These are phyloP conservation scores for Cinnamomum chago DNA, from an alignment of 164 flowering plant species.

Conservation along the genomic window DNA sequence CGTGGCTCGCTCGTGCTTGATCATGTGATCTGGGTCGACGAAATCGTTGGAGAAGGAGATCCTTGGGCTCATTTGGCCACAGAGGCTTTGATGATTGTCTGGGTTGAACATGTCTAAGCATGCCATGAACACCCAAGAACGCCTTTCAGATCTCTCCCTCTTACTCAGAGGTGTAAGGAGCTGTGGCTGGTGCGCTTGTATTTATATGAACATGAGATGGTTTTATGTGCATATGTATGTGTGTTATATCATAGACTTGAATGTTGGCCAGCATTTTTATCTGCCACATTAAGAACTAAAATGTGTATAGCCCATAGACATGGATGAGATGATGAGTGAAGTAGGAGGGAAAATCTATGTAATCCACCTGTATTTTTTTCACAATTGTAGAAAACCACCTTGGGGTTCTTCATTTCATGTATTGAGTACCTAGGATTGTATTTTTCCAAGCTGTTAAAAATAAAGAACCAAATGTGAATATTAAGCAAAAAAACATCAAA, in stretches of 20 bases:
- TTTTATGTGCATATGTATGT: too few species aligned
- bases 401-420: too few species aligned
- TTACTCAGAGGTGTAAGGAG: constrained; percentile 2
- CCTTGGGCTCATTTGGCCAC: constrained; percentile 55
- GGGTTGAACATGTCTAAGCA: constrained; percentile 69
- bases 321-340: too few species aligned
- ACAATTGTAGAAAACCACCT: too few species aligned
- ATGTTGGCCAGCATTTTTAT: neutral
- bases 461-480: too few species aligned
- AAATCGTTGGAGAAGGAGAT: constrained; percentile 87
- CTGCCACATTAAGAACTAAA: neutral
- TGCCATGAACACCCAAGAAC: constrained; percentile 38
- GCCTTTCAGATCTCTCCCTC: constrained; percentile 9
- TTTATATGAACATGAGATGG: constrained; percentile 21
- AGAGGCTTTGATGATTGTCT: constrained; percentile 37
- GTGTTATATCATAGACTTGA: too few species aligned
- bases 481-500: too few species aligned
- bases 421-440: too few species aligned
- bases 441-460: too few species aligned
- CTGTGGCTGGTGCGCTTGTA: constrained; percentile 20
- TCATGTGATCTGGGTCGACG: constrained; percentile 31
- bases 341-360: too few species aligned
- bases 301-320: too few species aligned
- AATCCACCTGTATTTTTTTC: too few species aligned
- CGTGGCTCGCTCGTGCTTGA: constrained; percentile 35